Evolutionary conservation across 1,139 yeast genomes (phyloP), one percentile per base, ranked within the genome.

Genomic region (Lodderomyces parapsilosis): DNA sequence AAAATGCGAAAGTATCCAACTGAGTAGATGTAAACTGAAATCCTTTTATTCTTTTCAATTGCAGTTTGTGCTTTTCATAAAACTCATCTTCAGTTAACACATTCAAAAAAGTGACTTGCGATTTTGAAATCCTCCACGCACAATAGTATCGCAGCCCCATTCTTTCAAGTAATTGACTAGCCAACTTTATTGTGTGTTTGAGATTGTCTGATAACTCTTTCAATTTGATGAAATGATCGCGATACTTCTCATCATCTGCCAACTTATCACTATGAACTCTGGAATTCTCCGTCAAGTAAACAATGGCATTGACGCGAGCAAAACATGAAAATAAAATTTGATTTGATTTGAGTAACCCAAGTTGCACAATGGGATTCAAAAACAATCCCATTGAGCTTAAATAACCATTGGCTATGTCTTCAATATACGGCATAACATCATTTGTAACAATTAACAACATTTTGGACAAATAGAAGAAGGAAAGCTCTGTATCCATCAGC

Each of bases 91-190:
- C 49, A 1, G 52, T 49, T 9, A 58, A 47, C 4, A 53, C 45
- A 18, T 55, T 53, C 24, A 63, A 46, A 30, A 65, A 42, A 28
- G 53, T 58, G 1, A 56, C 48, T 28, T 65, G 67, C 1, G 66
- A 63, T 42, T 62, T 64, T 22, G 61, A 51, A 8, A 64, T 53
- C 52, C 68, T 54, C 72, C 80, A 77, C 4, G 86, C 80, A 52
- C 77, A 78, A 41, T 74, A 76, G 52, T 79, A 80, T 43, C 75
- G 66, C 2, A 59, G 59, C 5, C 61, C 51, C 20, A 59, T 52
- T 31, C 49, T 51, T 22, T 55, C 50, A 38, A 59, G 43, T n/a
- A 54, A 30, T n/a, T 27, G 31, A n/a, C 9, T 27, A 6, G 25
- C 11, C 36, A 25, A 19, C 10, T 13, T 27, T 27, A 27, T 31